Percentiles rank a stretch among this genome's conserved stretches.
Conservation (phyloP, 1,139 yeast genomes). For the Arxiozyma telluris region DNA sequence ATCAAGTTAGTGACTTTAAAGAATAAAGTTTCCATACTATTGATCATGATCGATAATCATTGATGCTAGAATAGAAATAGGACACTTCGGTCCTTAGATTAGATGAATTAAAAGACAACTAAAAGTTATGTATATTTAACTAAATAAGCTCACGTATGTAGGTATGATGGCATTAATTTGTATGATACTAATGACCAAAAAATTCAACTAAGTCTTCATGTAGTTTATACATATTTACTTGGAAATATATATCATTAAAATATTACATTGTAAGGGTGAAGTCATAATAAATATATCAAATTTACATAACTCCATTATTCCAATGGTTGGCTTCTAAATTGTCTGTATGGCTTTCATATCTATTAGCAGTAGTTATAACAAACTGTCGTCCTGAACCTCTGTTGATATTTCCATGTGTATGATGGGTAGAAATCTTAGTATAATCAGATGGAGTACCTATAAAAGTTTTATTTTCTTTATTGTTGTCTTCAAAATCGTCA, state of each 20-base stretch:
- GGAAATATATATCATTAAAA: too few species aligned
- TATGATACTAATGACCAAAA: neutral
- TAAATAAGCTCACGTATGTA: neutral
- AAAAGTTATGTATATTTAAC: neutral
- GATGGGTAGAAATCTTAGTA: neutral
- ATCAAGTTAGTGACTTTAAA: neutral
- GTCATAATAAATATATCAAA: too few species aligned
- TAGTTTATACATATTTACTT: too few species aligned
- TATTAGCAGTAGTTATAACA: neutral
- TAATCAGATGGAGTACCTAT: neutral
- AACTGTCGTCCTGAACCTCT: neutral
- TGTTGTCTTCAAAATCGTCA: neutral
- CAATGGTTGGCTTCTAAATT: neutral
- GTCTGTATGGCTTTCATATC: neutral
- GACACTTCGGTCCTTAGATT: constrained; percentile 24
- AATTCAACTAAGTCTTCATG: too few species aligned
- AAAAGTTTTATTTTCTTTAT: neutral
- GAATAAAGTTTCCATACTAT: constrained; percentile 11
- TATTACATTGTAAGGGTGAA: neutral
- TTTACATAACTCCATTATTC: neutral
- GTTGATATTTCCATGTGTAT: neutral
- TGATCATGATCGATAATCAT: constrained; percentile 22
- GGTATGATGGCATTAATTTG: neutral
- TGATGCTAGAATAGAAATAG: constrained; percentile 25
- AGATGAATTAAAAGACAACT: constrained; percentile 6